These are phyloP conservation scores for Fusarium guadeloupense DNA, from an alignment of 2,329 filamentous ascomycete species.

Conservation along the genomic window DNA sequence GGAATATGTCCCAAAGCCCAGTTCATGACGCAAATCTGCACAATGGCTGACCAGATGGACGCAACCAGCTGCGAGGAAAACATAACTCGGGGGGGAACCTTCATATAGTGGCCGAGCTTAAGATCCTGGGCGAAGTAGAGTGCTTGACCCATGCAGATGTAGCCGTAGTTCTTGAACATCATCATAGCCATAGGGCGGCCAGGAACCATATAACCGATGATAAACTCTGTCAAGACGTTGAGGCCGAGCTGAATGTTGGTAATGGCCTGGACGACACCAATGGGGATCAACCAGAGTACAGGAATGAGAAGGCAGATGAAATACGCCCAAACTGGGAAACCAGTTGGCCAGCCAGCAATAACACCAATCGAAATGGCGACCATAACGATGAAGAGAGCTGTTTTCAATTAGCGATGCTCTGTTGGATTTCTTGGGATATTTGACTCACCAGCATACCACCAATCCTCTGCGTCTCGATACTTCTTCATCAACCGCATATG, in stretches of 20 bases:
- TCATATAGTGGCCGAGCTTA: constrained; percentile 76
- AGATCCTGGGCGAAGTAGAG: constrained; percentile 72
- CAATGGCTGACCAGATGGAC: constrained; percentile 68
- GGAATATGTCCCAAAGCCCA: constrained; percentile 71
- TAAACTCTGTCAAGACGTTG: constrained; percentile 77
- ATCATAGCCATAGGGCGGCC: constrained; percentile 77
- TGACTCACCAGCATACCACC: constrained; percentile 65
- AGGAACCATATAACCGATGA: constrained; percentile 77
- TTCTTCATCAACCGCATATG: constrained; percentile 71
- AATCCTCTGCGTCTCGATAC: constrained; percentile 66
- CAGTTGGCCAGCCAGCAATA: constrained; percentile 64
- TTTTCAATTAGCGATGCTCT: constrained; percentile 17
- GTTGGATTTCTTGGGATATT: constrained; percentile 43
- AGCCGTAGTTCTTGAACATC: constrained; percentile 81
- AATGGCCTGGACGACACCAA: constrained; percentile 69
- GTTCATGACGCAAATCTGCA: constrained; percentile 72
- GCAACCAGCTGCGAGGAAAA: constrained; percentile 69
- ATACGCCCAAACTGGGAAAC: constrained; percentile 67
- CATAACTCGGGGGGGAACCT: constrained; percentile 68
- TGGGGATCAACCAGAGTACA: constrained; percentile 67
- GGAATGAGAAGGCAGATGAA: constrained; percentile 66
- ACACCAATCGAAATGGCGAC: constrained; percentile 64
- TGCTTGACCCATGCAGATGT: constrained; percentile 73
- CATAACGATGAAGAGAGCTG: constrained; percentile 62
- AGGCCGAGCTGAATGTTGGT: constrained; percentile 72